phyloP scores from a whole-genome alignment of 257 asterid species.

The Voacanga thouarsii region DNA sequence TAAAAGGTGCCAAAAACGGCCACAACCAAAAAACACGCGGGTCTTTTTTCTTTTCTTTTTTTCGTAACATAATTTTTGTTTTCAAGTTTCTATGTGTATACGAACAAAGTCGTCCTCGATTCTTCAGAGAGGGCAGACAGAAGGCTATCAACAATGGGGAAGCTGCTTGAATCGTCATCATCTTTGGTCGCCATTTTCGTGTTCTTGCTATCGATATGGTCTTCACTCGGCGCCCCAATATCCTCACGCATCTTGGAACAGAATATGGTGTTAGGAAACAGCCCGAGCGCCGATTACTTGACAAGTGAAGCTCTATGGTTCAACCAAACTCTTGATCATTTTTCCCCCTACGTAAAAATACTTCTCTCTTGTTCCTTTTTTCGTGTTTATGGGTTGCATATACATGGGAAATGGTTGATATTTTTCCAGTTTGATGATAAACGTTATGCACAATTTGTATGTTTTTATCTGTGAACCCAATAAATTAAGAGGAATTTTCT shows the following conservation, averaged over 20 bases:
- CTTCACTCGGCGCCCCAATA: slow-evolving; percentile 10
- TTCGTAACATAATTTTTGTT: too few species aligned
- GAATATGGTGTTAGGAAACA: background rate
- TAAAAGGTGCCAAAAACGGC: too few species aligned
- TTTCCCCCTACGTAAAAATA: slow-evolving; percentile 76
- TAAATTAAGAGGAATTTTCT: too few species aligned
- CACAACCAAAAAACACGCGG: too few species aligned
- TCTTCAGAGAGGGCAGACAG: background rate
- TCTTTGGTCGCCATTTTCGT: background rate
- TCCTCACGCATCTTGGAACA: slow-evolving; percentile 19
- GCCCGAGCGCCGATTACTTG: slow-evolving; percentile 38
- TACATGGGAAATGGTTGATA: background rate
- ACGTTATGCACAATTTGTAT: background rate
- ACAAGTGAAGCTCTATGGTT: slow-evolving; percentile 67
- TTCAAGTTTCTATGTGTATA: too few species aligned
- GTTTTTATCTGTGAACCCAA: too few species aligned
- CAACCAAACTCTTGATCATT: slow-evolving; percentile 82
- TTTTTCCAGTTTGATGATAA: background rate
- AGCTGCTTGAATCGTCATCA: background rate
- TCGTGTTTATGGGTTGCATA: background rate
- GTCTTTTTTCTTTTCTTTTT: too few species aligned
- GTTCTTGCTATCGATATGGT: background rate
- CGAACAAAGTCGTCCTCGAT: background rate
- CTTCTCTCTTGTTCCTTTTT: background rate
- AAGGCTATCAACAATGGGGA: background rate